Evolutionary conservation across 2,329 filamentous ascomycete genomes (phyloP).

Genomic region (Diaporthe citriasiana): DNA sequence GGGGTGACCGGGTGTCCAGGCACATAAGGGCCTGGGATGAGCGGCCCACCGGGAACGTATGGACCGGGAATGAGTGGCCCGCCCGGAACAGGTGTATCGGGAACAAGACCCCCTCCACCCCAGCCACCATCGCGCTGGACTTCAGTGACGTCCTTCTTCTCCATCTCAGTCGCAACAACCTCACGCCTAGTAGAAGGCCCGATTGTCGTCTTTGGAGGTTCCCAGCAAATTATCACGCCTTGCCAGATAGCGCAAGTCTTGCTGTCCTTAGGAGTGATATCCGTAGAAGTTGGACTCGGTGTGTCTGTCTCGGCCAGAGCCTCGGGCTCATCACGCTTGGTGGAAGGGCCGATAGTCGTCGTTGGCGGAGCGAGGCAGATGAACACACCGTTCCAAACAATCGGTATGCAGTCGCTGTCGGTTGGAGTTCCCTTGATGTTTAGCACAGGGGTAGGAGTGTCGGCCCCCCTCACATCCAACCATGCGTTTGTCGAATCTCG

Average conservation of each 20-base stretch:
- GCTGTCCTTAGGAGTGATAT: conserved; percentile 1
- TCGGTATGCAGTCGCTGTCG: conserved; percentile 16
- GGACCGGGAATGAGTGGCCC: conserved; percentile 42
- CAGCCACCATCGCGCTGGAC: conserved; percentile 6
- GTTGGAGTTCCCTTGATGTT: conserved; percentile 13
- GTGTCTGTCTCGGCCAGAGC: conserved; percentile 6
- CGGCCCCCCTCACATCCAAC: conserved; percentile 8
- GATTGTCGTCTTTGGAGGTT: conserved; percentile 22
- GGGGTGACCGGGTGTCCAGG: conserved; percentile 44
- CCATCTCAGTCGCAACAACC: conserved; percentile 8
- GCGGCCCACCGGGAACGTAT: conserved; percentile 50
- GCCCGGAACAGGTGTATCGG: conserved; percentile 42
- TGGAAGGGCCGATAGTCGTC: conserved; percentile 15
- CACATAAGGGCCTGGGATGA: conserved; percentile 49
- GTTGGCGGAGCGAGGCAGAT: conserved; percentile 24
- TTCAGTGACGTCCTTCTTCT: conserved; percentile 2
- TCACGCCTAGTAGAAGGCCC: conserved; percentile 16
- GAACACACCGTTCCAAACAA: conserved; percentile 19
- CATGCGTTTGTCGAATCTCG: neutral
- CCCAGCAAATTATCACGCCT: conserved; percentile 22
- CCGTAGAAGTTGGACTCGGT: conserved; percentile 9
- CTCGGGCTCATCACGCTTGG: conserved; percentile 19
- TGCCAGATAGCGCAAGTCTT: conserved; percentile 25
- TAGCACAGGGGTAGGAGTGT: conserved; percentile 3
- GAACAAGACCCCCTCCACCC: conserved; percentile 9